Evolutionary conservation across 495 filamentous ascomycete species (phyloP), one percentile per base, ranked within the genome.

Genomic region (Penicillium malachiteum): DNA sequence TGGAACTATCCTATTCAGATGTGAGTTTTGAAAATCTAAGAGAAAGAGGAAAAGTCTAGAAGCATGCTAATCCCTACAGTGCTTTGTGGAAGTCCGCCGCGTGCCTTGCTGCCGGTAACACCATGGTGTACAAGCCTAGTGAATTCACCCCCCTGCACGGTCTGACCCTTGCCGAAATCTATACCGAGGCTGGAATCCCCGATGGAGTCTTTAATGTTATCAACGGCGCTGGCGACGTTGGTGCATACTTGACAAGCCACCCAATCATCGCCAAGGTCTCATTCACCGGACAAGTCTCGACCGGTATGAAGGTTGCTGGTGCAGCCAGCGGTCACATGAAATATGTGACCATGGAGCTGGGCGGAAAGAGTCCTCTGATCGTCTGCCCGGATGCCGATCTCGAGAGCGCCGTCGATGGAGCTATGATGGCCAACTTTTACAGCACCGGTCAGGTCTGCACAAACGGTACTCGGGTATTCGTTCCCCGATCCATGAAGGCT

Each of bases 1-100:
- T 92, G 88, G 88, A 92, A 92, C 68, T 92, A 92, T 65, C 89
- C 89, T 12, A 86, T 92, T 54, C 89, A 92, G 64, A 92, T 94
- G 76, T 83, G 70, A 45, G 69, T 63, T 45, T 34, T 31, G 33
- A 18, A 26, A 16, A 41, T 46, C 26, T 39, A 44, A 21, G 41
- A 26, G 41, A 44, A n/a, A 5, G 41, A 1, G 17, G 2, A 8
- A 42, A 17, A 17, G 7, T 17, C 0, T 1, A 6, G 16, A 42
- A 17, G 1, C 8, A 46, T 46, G 14, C 26, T 46, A 44, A 44
- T 16, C 21, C 38, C 12, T 59, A 6, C 49, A 83, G 80, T 67
- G 89, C 89, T 12, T 79, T 92, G 0, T 92, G 89, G 89, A 94
- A 94, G 68, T 88, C 86, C 4, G 89, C 87, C 12, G 87, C 89